Base-by-base conservation (phyloP, 2,329 filamentous ascomycete genomes). In the Sporothrix brasiliensis region DNA sequence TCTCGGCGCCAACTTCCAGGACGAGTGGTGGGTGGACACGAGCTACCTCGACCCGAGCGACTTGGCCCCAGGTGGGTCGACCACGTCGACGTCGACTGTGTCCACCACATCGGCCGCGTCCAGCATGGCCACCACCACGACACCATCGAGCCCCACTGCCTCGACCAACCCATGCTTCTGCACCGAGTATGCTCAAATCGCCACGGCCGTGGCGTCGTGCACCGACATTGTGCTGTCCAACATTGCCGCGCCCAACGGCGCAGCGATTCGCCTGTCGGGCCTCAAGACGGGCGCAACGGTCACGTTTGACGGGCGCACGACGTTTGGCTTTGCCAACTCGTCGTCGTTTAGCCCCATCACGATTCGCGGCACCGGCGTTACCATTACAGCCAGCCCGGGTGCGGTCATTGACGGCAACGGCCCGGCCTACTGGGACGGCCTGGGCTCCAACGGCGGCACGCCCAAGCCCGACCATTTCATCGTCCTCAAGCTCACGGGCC, bases 11-110 rank as follows among this genome's bases (percentile, higher is more conserved):
- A 24, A 27, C 58, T 63, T 44, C 39, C 19, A 63, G 19, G 34
- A 63, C 41, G 58, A 63, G 9, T 63, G 58, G 58, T 63, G 58
- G 58, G 13, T 63, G 34, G 58, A 63, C 21, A 63, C 58, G n/a
- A 63, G 21, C 58, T 63, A 63, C 6, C 58, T 50, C 5, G 49
- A 50, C 19, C 49, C 19, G 6, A 21, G 49, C 5, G 49, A 50
- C 49, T 7, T 50, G 49, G 14, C 4, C 34, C 34, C 16, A 3
- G 47, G 3, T 16, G 47, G 16, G 4, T 19, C 19, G 49, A 10
- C 19, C 1, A n/a, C 47, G 11, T 49, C 47, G 47, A n/a, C 47
- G 47, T 49, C 47, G 13, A 49, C 6, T 3, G 14, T 16, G 6
- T 16, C 19, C 19, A 5, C 49, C 3, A 6, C 49, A 0, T n/a